Evolutionary conservation across 73 alveolate genomes (phyloP), one percentile per base, ranked within the genome.

Genomic region (Urostyla sp.): DNA sequence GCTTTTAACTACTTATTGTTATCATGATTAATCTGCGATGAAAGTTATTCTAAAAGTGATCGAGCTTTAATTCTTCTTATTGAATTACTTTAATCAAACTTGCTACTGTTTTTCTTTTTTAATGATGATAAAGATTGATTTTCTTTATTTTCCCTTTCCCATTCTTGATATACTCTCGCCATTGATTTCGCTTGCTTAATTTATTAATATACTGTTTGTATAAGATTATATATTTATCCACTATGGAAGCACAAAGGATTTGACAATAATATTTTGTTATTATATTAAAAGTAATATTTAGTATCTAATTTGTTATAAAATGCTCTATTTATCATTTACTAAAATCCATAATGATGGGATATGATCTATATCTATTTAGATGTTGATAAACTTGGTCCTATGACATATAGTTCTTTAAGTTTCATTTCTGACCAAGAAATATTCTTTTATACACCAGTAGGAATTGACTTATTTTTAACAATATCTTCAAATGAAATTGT

Each of bases 231-330:
- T 5, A 69, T 46, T 49, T 49, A 46, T 1, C 57, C 49, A 27
- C 83, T 69, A 31, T 69, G 83, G 44, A 36, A 69, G 69, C 7
- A 69, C n/a, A 69, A 36, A 31, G 83, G 83, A 49, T 69, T 69
- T 18, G 20, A 46, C 21, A 69, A 26, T 3, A 69, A 35, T 4
- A 69, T 18, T 38, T 34, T 45, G 34, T 69, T 59, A 49, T 49
- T 69, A 10, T 11, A 10, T 16, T 40, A 16, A 40, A 40, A 10
- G 10, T 40, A 40, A 40, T 40, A 11, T 16, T 40, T 16, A 11
- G 10, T 16, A 40, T 10, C 10, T 40, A 40, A 40, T 40, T 11
- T 11, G 20, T 40, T 23, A 5, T 48, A 5, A 46, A 30, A 15
- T 49, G 44, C 53, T 69, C 83, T 46, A 34, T 69, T 49, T 69